Evolutionary conservation across 2,329 filamentous ascomycete species (phyloP).

Genomic region (Clonostachys sp.): DNA sequence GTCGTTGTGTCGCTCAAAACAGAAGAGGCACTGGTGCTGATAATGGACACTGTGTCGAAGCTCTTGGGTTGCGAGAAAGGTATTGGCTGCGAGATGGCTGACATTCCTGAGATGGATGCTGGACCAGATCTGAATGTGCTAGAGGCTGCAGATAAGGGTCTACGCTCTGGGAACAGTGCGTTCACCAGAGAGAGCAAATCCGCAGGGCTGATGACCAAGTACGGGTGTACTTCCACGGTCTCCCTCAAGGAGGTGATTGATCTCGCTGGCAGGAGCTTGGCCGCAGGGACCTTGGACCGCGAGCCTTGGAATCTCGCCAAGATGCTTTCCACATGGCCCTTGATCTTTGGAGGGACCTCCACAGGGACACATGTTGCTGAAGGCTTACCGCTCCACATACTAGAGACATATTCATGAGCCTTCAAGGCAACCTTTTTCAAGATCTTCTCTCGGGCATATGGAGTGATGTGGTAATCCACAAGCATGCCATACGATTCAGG

Average conservation of each 20-base stretch:
- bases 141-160: slow-evolving; percentile 58
- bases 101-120: slow-evolving; percentile 66
- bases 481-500: slow-evolving; percentile 80
- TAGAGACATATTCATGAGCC: slow-evolving; percentile 74
- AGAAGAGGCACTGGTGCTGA: slow-evolving; percentile 70
- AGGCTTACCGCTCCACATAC: slow-evolving; percentile 67
- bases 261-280: slow-evolving; percentile 64
- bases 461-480: slow-evolving; percentile 86
- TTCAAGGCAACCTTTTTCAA: slow-evolving; percentile 75
- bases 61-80: slow-evolving; percentile 54
- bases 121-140: slow-evolving; percentile 61
- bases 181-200: slow-evolving; percentile 80
- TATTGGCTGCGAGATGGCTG: slow-evolving; percentile 61
- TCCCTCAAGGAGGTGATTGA: slow-evolving; percentile 70
- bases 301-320: slow-evolving; percentile 57
- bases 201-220: slow-evolving; percentile 72
- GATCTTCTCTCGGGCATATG: slow-evolving; percentile 81
- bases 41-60: slow-evolving; percentile 63
- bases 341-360: slow-evolving; percentile 55
- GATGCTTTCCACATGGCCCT: slow-evolving; percentile 68
- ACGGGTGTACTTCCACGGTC: slow-evolving; percentile 74
- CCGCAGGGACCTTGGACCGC: slow-evolving; percentile 38
- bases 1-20: slow-evolving; percentile 66
- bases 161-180: slow-evolving; percentile 73
- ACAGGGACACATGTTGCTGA: slow-evolving; percentile 45